Conservation (phyloP, 2,329 filamentous ascomycete species). For the Xenosphaeropsis pyriputrescens region DNA sequence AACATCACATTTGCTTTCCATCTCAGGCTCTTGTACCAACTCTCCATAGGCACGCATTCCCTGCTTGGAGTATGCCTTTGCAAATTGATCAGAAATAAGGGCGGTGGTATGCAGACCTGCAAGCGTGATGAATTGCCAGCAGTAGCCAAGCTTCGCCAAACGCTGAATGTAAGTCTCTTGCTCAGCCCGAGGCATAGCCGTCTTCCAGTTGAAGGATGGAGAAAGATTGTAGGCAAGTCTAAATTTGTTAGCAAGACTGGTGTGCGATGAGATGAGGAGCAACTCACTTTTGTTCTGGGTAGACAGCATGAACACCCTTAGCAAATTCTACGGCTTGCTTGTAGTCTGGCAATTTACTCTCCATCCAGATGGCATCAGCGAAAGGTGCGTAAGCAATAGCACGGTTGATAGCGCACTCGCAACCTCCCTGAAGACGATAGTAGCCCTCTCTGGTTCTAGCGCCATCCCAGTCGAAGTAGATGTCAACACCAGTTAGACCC, state of each 20-base stretch:
- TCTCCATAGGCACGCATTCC: constrained; percentile 97
- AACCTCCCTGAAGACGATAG: constrained; percentile 86
- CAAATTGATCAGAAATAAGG: constrained; percentile 80
- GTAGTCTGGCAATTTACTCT: constrained; percentile 90
- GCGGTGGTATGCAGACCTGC: constrained; percentile 93
- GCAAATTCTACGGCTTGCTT: constrained; percentile 88
- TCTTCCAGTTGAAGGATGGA: constrained; percentile 99
- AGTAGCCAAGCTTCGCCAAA: constrained; percentile 79
- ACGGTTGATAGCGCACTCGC: constrained; percentile 79
- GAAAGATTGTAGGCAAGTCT: constrained; percentile 97
- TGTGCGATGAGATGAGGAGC: too few relatives aligned
- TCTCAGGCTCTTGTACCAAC: constrained; percentile 95
- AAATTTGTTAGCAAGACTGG: constrained; percentile 5
- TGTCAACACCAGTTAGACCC: constrained; percentile 59
- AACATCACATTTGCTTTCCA: constrained; percentile 78
- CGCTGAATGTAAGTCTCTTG: constrained; percentile 96
- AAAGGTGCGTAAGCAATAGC: constrained; percentile 87
- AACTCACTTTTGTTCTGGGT: constrained; percentile 87
- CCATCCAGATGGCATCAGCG: constrained; percentile 98
- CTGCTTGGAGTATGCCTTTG: constrained; percentile 61
- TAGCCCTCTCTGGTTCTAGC: constrained; percentile 87
- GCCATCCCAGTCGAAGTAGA: constrained; percentile 93
- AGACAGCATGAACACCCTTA: constrained; percentile 81
- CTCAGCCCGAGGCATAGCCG: constrained; percentile 79
- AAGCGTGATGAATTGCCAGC: constrained; percentile 99